Conservation (phyloP, 176 grass and related monocot genomes). For the Lolium multiflorum region DNA sequence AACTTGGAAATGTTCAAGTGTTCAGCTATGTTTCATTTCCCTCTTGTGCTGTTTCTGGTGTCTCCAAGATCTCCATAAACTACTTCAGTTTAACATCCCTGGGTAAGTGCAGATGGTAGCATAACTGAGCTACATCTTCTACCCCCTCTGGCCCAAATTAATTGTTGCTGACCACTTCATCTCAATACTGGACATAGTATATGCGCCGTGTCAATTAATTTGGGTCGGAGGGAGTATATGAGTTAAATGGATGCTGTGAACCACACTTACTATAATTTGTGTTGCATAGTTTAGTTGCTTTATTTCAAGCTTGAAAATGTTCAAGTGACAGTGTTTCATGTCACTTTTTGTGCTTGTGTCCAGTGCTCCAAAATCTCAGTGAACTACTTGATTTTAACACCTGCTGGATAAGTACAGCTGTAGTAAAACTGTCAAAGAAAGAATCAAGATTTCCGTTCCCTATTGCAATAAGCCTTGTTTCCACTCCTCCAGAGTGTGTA, state of each 20-base stretch:
- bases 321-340: slow-evolving; percentile 19
- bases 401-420: slow-evolving; percentile 6
- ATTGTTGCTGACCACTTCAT: too few relatives aligned
- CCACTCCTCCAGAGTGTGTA: background rate
- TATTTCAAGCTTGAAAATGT: slow-evolving; percentile 26
- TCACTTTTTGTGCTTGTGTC: slow-evolving; percentile 28
- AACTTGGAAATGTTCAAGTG: slow-evolving; percentile 13
- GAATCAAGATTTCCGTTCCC: background rate
- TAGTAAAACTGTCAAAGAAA: slow-evolving; percentile 11
- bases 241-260: background rate
- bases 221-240: too few relatives aligned
- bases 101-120: too few relatives aligned
- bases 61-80: slow-evolving; percentile 10
- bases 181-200: too few relatives aligned
- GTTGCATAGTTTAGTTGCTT: background rate
- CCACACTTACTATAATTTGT: background rate
- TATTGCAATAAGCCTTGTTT: background rate
- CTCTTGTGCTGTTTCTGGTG: background rate
- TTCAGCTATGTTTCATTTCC: slow-evolving; percentile 19
- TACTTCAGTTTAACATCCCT: too few relatives aligned
- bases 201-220: too few relatives aligned
- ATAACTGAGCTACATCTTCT: too few relatives aligned
- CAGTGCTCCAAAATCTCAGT: background rate
- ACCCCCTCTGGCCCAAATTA: too few relatives aligned
- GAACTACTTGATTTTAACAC: slow-evolving; percentile 8